These are phyloP conservation scores for Notholithocarpus densiflorus DNA, from an alignment of 306 rosid genomes.

Conservation along the genomic window DNA sequence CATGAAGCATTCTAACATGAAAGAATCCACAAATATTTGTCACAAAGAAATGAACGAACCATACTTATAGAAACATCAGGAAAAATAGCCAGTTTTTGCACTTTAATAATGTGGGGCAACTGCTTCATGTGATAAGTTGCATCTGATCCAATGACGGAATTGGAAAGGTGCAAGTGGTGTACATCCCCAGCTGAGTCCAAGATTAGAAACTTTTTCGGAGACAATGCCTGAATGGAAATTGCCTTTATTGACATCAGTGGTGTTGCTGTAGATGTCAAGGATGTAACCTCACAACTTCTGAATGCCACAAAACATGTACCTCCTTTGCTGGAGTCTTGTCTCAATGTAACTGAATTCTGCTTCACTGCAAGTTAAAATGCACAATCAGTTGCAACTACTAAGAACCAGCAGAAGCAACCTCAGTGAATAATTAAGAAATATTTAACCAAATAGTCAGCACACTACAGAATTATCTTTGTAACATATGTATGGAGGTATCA, in stretches of 20 bases:
- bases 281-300: constrained; percentile 41
- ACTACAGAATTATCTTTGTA: constrained; percentile 13
- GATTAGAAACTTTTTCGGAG: constrained; percentile 56
- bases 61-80: constrained; percentile 63
- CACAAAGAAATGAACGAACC: constrained; percentile 22
- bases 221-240: constrained; percentile 70
- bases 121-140: constrained; percentile 44
- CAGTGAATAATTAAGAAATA: constrained; percentile 1
- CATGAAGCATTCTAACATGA: constrained; percentile 6
- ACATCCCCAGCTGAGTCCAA: constrained; percentile 78
- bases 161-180: constrained; percentile 56
- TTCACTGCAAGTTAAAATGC: constrained; percentile 50
- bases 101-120: constrained; percentile 63
- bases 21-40: constrained; percentile 8
- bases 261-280: constrained; percentile 34
- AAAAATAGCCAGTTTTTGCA: constrained; percentile 56
- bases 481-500: neutral
- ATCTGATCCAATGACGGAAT: constrained; percentile 51
- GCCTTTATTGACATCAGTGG: constrained; percentile 46
- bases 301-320: constrained; percentile 64
- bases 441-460: constrained; percentile 8
- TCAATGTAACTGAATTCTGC: constrained; percentile 52
- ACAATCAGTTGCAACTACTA: constrained; percentile 31
- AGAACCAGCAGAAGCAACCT: constrained; percentile 18
- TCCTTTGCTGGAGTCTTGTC: constrained; percentile 43